Evolutionary conservation across 129 eudicot species (phyloP).

Genomic region (Scalesia atractyloides): DNA sequence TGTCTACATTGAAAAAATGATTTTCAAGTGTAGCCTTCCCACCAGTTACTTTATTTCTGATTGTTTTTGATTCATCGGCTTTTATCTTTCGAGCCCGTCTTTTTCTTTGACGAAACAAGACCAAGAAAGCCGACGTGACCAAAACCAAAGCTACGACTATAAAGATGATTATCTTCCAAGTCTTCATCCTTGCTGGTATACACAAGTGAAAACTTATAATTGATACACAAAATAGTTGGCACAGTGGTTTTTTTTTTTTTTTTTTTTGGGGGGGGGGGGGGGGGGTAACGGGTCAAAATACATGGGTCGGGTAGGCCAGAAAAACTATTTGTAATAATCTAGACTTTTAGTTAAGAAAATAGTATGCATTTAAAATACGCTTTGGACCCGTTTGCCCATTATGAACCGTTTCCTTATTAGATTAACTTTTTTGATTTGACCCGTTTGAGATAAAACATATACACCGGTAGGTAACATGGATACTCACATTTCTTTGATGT

Average conservation of each 20-base stretch:
- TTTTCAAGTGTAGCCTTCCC: constrained; percentile 32
- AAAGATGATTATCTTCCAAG: constrained; percentile 30
- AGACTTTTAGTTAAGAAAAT: neutral
- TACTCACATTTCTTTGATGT: constrained; percentile 34
- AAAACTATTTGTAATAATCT: neutral
- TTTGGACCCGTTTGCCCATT: neutral
- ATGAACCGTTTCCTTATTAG: neutral
- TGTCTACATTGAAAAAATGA: constrained; percentile 37
- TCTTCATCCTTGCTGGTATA: constrained; percentile 29
- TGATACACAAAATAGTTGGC: neutral
- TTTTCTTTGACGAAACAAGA: constrained; percentile 31
- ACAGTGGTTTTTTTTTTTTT: no score
- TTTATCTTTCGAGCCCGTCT: constrained; percentile 14
- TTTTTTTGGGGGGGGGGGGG: no score
- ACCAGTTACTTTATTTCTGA: constrained; percentile 7
- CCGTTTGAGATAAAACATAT: constrained; percentile 1
- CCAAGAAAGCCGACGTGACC: constrained; percentile 17
- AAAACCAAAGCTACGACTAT: constrained; percentile 22
- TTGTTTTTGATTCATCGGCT: constrained; percentile 10
- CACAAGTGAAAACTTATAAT: neutral
- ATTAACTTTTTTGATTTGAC: neutral
- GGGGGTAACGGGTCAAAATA: neutral
- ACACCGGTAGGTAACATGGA: neutral
- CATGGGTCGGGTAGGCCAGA: neutral
- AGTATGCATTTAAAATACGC: neutral